Conservation (phyloP, 2,329 filamentous ascomycete species). For the Ophiostoma montium region DNA sequence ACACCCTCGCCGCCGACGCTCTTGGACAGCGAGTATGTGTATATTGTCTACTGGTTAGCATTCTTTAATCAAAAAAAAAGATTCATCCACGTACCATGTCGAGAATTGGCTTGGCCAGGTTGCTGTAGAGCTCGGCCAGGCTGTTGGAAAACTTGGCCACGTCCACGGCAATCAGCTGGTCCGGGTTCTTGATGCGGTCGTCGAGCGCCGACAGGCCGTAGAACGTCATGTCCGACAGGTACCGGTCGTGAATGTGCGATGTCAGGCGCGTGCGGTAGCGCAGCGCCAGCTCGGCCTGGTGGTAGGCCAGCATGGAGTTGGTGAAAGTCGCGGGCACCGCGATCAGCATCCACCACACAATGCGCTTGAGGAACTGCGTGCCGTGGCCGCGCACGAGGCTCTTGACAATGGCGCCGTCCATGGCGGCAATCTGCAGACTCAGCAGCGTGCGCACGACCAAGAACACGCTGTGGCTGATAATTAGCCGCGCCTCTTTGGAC, state of each 20-base stretch:
- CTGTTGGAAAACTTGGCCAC: constrained; percentile 94
- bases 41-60: constrained; percentile 42
- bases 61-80: constrained; percentile 22
- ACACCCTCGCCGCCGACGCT: constrained; percentile 94
- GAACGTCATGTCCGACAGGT: constrained; percentile 94
- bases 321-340: constrained; percentile 94
- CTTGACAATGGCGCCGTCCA: constrained; percentile 89
- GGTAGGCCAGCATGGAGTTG: constrained; percentile 96
- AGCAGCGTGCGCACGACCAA: constrained; percentile 81
- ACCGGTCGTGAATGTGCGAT: constrained; percentile 89
- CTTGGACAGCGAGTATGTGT: constrained; percentile 85
- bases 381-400: constrained; percentile 83
- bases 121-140: constrained; percentile 87
- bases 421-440: constrained; percentile 87
- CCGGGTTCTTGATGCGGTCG: constrained; percentile 95
- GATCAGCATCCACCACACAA: constrained; percentile 98
- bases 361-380: constrained; percentile 71
- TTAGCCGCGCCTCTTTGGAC: constrained; percentile 72
- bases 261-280: constrained; percentile 88
- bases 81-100: constrained; percentile 59
- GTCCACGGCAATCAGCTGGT: constrained; percentile 93
- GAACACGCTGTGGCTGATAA: constrained; percentile 88
- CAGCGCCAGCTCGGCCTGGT: constrained; percentile 86
- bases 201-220: constrained; percentile 92
- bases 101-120: constrained; percentile 82